Percentiles rank a stretch among this genome's conserved stretches.
These are phyloP conservation scores for Lolium multiflorum DNA, from an alignment of 176 grass and related monocot genomes.

Conservation along the genomic window DNA sequence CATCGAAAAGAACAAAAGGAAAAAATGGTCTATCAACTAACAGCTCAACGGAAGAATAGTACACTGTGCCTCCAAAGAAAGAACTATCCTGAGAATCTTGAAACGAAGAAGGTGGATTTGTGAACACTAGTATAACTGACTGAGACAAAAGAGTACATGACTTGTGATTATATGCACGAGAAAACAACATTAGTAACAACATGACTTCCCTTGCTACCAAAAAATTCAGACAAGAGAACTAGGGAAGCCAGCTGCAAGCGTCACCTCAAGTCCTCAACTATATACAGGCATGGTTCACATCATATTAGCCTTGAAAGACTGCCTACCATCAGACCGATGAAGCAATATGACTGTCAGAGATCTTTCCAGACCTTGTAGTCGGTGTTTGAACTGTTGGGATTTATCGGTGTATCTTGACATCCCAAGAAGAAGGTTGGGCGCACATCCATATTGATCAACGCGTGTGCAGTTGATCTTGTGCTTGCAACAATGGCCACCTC, in stretches of 20 bases:
- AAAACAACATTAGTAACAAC: not conserved
- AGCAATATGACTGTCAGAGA: constrained; percentile 49
- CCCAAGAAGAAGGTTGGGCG: constrained; percentile 76
- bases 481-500: constrained; percentile 81
- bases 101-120: not conserved
- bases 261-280: constrained; percentile 16
- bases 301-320: constrained; percentile 20
- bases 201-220: not conserved
- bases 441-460: constrained; percentile 87
- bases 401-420: constrained; percentile 76
- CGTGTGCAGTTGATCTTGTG: constrained; percentile 83
- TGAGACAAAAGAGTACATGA: not conserved
- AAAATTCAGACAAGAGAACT: constrained; percentile 8
- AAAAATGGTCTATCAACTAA: not conserved
- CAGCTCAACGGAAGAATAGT: not conserved
- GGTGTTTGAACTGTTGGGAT: constrained; percentile 81
- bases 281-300: constrained; percentile 13
- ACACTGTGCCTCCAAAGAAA: not conserved
- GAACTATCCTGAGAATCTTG: not conserved
- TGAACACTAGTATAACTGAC: not conserved
- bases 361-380: constrained; percentile 97
- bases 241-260: not conserved
- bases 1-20: not conserved
- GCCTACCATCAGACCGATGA: not conserved
- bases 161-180: constrained; percentile 1